Evolutionary conservation across 2,329 filamentous ascomycete genomes (phyloP).

Genomic region (Diplodia intermedia): DNA sequence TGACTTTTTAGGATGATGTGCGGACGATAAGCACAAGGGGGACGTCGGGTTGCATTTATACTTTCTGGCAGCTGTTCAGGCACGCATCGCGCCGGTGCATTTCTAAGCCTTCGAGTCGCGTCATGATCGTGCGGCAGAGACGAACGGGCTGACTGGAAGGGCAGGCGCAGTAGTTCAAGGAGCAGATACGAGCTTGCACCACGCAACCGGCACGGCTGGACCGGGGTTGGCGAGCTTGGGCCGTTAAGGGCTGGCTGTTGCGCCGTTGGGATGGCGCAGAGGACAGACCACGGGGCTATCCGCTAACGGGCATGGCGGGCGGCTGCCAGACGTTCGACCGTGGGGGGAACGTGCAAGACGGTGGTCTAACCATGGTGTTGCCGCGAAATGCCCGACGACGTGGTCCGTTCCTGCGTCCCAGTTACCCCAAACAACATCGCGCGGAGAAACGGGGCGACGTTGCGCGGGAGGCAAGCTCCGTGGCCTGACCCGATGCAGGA

Average conservation of each 20-base stretch:
- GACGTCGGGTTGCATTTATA: background rate
- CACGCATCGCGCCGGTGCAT: background rate
- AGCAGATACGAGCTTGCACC: slow-evolving; percentile 6
- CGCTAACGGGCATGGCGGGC: background rate
- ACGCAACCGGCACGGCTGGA: background rate
- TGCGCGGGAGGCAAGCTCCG: background rate
- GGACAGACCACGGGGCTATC: background rate
- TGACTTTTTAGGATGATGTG: slow-evolving; percentile 2
- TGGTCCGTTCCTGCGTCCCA: background rate
- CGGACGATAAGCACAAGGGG: background rate
- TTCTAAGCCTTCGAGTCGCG: background rate
- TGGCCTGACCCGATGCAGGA: background rate
- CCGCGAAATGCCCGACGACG: background rate
- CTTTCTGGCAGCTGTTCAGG: background rate
- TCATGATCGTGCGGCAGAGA: background rate
- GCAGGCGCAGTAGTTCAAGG: background rate
- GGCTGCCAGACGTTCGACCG: slow-evolving; percentile 1
- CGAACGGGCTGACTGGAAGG: background rate
- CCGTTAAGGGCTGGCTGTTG: background rate
- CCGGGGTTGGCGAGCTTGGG: background rate
- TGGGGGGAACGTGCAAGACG: slow-evolving; percentile 1
- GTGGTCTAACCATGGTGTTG: background rate
- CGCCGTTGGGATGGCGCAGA: background rate
- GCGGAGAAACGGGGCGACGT: background rate
- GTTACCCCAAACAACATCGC: background rate